Base-by-base conservation (phyloP, 2,329 filamentous ascomycete species). In the Mycocentrospora acerina region DNA sequence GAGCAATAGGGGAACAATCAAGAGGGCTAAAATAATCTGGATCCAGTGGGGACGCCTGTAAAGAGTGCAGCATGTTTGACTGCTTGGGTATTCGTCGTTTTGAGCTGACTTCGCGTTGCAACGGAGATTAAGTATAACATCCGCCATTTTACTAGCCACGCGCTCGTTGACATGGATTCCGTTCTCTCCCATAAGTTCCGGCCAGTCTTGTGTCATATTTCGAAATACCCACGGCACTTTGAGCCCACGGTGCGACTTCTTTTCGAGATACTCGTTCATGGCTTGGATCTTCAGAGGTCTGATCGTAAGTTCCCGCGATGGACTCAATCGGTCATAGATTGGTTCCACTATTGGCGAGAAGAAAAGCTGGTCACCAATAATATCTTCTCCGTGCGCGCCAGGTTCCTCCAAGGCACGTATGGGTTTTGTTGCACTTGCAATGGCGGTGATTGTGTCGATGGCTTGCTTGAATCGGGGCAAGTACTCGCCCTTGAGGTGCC, bases 41-140 rank as follows among this genome's bases (percentile, higher is more conserved):
- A 71, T 48, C 44, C 61, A 54, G 16, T 61, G 66, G 4, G 63
- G 65, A 3, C 53, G 48, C 7, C 57, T 55, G 51, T 78, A 76
- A 9, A 62, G 62, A 31, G 67, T 71, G 50, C 79, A 82, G 57
- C 79, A 82, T 2, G 77, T 79, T 19, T 71, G 68, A 40, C 72
- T 66, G 48, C 73, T 72, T 1, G 71, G 69, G 42, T 71, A 71
- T 17, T 62, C 61, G n/a, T 64, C 60, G 12, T 59, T 46, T 10
- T 49, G 47, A 3, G 62, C 62, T 13, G 68, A 55, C 40, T 70
- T 66, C 7, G 69, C 64, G 54, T 82, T 82, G 62, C 80, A 82
- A 29, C 74, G 72, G 18, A 73, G 62, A 42, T 79, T 79, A 33
- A 82, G 68, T 2, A 79, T 57, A 13, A 81, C 58, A 50, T 82